Base-by-base conservation (phyloP, 805 yeast species). In the Starmerella kuoi region DNA sequence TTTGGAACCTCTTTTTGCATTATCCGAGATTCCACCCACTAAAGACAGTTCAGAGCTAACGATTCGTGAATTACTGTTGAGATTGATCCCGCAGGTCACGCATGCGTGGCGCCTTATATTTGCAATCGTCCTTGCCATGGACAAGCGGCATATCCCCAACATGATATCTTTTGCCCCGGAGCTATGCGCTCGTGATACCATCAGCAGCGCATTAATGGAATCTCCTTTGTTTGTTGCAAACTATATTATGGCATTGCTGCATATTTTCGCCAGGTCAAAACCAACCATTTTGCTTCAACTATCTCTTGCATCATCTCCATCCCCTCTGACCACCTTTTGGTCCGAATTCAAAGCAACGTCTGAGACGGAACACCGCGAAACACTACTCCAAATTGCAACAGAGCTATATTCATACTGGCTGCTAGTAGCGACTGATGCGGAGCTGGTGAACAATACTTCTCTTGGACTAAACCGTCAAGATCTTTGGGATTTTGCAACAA, bases 321-420 rank as follows among this genome's bases (percentile, higher is more conserved):
- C 45, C 6, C 33, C 40, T 3, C 30, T 50, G 11, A 26, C 27
- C 9, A 19, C 28, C 8, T 37, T 53, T 11, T 52, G 55, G 56
- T n/a, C 25, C 18, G 40, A 22, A 5, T 48, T 46, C 41, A 21
- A 30, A 15, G 9, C 14, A 6, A 24, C 44, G 17, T 14, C 26
- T 4, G 27, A 20, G 22, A 5, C 14, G 4, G 26, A 20, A 14
- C 12, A 5, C 9, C 25, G 21, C 9, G 47, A 14, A 40, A 45
- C 54, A 25, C 61, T 62, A 25, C 55, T 79, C 2, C 65, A 62
- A 34, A 55, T 77, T 0, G 71, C 76, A 45, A 66, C 78, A 44
- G 84, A 80, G 48, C 54, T 79, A 8, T 69, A 76, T 46, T 74
- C 85, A 1, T 79, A 76, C 52, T 72, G 81, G 72, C 59, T 81